Percentiles rank a stretch among this genome's conserved stretches.
phyloP scores from a whole-genome alignment of 2,329 filamentous ascomycete genomes.

The Diaporthe sp. region DNA sequence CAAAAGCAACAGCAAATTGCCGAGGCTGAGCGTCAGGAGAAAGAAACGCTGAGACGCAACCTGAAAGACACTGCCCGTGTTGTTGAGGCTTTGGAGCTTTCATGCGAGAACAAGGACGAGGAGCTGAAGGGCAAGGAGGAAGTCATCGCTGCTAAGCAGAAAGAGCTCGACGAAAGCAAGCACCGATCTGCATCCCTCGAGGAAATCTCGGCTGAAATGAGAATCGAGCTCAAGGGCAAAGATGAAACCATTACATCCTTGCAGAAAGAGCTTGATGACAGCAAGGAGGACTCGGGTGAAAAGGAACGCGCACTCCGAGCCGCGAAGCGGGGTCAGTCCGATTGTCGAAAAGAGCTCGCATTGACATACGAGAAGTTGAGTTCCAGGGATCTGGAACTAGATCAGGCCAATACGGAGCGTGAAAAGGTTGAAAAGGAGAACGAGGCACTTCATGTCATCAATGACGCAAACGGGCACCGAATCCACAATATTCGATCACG shows the following conservation, averaged over 20 bases:
- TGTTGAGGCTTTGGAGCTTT: not conserved
- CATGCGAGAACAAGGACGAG: not conserved
- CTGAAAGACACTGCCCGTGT: no score
- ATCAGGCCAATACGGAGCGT: not conserved
- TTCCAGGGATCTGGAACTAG: not conserved
- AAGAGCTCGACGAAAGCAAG: not conserved
- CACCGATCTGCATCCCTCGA: not conserved
- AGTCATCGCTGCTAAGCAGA: not conserved
- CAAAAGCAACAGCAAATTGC: no score
- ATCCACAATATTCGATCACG: no score
- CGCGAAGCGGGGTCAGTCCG: no score
- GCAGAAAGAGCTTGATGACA: not conserved
- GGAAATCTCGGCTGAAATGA: no score
- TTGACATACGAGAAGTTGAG: not conserved
- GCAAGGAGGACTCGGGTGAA: not conserved
- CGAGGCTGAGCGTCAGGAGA: no score
- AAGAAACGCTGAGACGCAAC: not conserved
- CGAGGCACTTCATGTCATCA: not conserved
- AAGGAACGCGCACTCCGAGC: not conserved
- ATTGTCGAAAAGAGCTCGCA: not conserved
- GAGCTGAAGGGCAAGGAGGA: not conserved
- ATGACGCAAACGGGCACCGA: not conserved
- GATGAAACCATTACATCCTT: no score
- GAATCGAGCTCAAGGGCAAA: no score
- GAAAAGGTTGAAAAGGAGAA: not conserved